Base-by-base conservation (phyloP, 768 basidiomycete species). In the Boletales sp. region DNA sequence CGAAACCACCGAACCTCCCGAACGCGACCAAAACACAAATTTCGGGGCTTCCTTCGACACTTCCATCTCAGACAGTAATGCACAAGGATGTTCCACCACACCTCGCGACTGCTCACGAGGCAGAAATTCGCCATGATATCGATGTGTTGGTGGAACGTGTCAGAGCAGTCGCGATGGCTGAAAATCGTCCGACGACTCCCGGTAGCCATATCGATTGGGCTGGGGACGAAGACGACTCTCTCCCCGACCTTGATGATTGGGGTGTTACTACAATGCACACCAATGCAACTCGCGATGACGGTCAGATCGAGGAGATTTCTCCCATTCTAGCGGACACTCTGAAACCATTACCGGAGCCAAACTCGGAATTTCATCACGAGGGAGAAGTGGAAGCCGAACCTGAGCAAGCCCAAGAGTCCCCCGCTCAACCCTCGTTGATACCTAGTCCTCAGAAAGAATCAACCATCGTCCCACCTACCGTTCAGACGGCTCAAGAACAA, bases 161-260 rank as follows among this genome's bases (percentile, higher is more conserved):
- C 11, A 73, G 87, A 42, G 82, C 86, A 9, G 80, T 82, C 8
- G 86, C 86, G 9, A 87, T 89, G 81, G 82, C 75, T 31, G 74
- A 80, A 46, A 74, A 81, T 59, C 72, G 86, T 39, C 83, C 87
- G 12, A 70, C 78, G 14, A 86, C 86, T 2, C 86, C 86, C 13
- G 85, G 83, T 32, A 87, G 82, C 50, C 88, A 91, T 56, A 86
- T 91, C 50, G 89, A 92, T 67, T 93, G 90, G 90, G 90, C 90
- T 37, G 86, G 85, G 33, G 88, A 91, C 57, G 90, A 93, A 49
- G 89, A 92, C 55, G 79, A 81, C 53, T 83, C 79, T 54, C 72
- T 93, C 2, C 90, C 90, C 6, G 87, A 90, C 67, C 74, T 93
- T 25, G 81, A 92, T 62, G 90, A 93, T 62, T 93, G 90, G 90